Evolutionary conservation across 441 rosid genomes (phyloP), one percentile per base, ranked within the genome.

Genomic region (Omphalea diandra): DNA sequence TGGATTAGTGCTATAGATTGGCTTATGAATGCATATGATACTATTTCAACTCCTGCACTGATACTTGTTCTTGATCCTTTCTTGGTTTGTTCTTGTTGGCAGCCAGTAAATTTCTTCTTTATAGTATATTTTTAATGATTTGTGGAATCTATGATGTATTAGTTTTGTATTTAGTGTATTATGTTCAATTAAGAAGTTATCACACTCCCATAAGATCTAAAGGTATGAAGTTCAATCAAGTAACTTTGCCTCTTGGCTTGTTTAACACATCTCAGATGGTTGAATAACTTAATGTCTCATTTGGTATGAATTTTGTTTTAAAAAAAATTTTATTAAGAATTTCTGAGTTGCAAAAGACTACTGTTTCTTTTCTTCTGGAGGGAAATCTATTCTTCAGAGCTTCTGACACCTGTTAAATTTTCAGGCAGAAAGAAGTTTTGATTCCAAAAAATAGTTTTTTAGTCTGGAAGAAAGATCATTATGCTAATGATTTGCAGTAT

Each of bases 391-490:
- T 59, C 20, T 22, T n/a, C 31, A 44, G 61, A 31, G 36, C 49
- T 36, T 53, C 22, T 70, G 49, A 6, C 50, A 10, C 3, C 26
- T 8, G n/a, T 20, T 63, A 17, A 63, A 22, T 61, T 31, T 36
- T n/a, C n/a, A n/a, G n/a, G n/a, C 43, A 9, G n/a, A 35, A 47
- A 66, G 33, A 52, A 50, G 70, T 59, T 58, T 20, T 20, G 17
- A 17, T 20, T 66, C 38, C 26, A 8, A 40, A 59, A n/a, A 41
- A 43, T 27, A n/a, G 2, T 63, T 49, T 32, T 22, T 32, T 54
- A 15, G 0, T 73, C 22, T 33, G 36, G 14, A 69, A 69, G 77
- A 43, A 69, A 32, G 15, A 27, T 41, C 52, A 50, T 18, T 38
- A 17, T 65, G 10, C 35, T 14, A 14, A 46, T 38, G 17, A 18